Conservation (phyloP, 1,284 basidiomycete genomes). For the Ceraceosorus guamensis region DNA sequence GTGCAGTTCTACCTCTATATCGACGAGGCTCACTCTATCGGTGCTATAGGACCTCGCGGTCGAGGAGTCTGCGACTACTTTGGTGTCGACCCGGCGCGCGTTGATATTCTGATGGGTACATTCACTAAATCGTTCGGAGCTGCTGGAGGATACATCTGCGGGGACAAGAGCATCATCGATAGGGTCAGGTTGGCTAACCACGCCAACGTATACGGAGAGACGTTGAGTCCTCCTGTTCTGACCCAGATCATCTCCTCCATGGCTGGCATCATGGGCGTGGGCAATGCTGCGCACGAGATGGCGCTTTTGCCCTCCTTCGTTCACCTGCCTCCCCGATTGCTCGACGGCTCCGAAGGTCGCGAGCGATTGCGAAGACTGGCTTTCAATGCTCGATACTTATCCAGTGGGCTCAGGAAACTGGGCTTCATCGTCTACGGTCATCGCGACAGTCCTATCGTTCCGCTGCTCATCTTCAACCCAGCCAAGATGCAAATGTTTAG, state of each 20-base stretch:
- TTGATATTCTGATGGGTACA: slow-evolving; percentile 97
- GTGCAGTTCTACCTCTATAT: slow-evolving; percentile 80
- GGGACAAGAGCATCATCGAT: slow-evolving; percentile 70
- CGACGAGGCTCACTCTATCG: slow-evolving; percentile 96
- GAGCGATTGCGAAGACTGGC: slow-evolving; percentile 77
- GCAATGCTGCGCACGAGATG: slow-evolving; percentile 27
- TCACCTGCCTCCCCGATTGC: slow-evolving; percentile 29
- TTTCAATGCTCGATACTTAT: slow-evolving; percentile 91
- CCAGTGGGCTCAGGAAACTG: slow-evolving; percentile 75
- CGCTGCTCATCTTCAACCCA: slow-evolving; percentile 84
- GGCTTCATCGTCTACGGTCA: slow-evolving; percentile 96
- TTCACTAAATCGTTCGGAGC: slow-evolving; percentile 99
- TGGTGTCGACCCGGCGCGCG: slow-evolving; percentile 66
- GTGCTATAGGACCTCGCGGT: slow-evolving; percentile 85
- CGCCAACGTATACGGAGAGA: slow-evolving; percentile 79
- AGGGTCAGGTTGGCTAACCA: slow-evolving; percentile 74
- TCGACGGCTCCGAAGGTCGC: slow-evolving; percentile 60
- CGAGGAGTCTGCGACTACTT: slow-evolving; percentile 96
- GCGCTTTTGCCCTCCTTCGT: slow-evolving; percentile 43
- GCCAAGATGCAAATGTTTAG: slow-evolving; percentile 51
- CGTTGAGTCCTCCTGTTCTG: slow-evolving; percentile 82
- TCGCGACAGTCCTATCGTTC: slow-evolving; percentile 85
- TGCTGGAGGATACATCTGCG: slow-evolving; percentile 93
- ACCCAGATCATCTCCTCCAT: slow-evolving; percentile 87
- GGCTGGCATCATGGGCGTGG: slow-evolving; percentile 85